phyloP scores from a whole-genome alignment of 768 basidiomycete species.

The Russula griseocarnosa region DNA sequence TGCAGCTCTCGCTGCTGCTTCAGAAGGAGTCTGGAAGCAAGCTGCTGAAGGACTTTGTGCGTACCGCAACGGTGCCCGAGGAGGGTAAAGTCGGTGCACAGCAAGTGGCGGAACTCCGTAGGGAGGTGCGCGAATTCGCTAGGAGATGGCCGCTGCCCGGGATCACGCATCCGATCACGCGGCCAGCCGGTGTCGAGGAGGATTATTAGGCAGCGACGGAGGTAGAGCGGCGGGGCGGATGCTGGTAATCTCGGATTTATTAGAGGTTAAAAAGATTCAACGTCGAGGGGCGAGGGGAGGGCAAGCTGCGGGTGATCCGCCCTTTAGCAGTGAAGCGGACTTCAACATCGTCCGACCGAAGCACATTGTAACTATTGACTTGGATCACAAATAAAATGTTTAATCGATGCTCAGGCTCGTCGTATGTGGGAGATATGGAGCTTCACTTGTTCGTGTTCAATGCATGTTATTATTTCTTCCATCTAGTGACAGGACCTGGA shows the following conservation, averaged over 20 bases:
- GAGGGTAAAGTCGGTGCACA: slow-evolving; percentile 69
- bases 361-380: not conserved
- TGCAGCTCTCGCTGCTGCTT: slow-evolving; percentile 82
- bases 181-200: slow-evolving; percentile 63
- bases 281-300: slow-evolving; percentile 12
- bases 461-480: not conserved
- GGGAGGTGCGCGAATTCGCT: slow-evolving; percentile 81
- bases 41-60: slow-evolving; percentile 93
- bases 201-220: slow-evolving; percentile 35
- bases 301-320: not conserved
- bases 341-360: slow-evolving; percentile 29
- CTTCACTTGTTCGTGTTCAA: not conserved
- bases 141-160: slow-evolving; percentile 91
- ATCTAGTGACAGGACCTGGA: not conserved
- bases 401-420: not conserved
- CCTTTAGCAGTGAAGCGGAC: slow-evolving; percentile 22
- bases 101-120: slow-evolving; percentile 66
- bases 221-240: not conserved
- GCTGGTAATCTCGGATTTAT: not conserved
- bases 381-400: not conserved
- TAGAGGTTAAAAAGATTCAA: slow-evolving; percentile 26
- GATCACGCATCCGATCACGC: slow-evolving; percentile 45
- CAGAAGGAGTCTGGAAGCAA: slow-evolving; percentile 96
- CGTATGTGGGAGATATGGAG: not conserved
- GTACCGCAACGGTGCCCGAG: slow-evolving; percentile 62